These are phyloP conservation scores for Paramicrosporidium saccamoebae DNA, from an alignment of 371 early-diverging fungal species.

Conservation along the genomic window DNA sequence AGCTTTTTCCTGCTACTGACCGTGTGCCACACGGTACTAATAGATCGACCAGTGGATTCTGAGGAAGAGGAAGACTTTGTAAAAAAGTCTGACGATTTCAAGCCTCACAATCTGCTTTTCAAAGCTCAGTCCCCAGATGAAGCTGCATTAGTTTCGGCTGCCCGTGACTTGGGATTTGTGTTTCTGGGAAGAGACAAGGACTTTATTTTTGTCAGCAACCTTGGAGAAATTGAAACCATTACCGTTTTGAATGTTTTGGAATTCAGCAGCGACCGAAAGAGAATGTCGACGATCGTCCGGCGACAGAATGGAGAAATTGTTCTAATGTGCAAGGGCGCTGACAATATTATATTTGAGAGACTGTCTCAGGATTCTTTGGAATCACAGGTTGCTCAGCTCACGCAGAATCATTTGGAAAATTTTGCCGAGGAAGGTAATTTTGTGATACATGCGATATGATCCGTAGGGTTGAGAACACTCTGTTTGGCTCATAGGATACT, in stretches of 20 bases:
- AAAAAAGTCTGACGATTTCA: constrained; percentile 5
- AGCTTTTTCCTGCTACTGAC: constrained; percentile 35
- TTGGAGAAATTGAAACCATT: constrained; percentile 21
- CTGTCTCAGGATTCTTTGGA: constrained; percentile 25
- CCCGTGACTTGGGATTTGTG: constrained; percentile 54
- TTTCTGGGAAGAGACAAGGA: constrained; percentile 29
- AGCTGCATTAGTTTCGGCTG: constrained; percentile 60
- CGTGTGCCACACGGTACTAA: constrained; percentile 40
- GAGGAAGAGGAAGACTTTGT: constrained; percentile 9
- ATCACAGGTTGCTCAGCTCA: constrained; percentile 14
- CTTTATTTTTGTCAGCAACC: constrained; percentile 17
- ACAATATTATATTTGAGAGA: constrained; percentile 51
- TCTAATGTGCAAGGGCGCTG: constrained; percentile 83
- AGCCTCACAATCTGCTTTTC: constrained; percentile 19
- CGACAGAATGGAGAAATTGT: constrained; percentile 26
- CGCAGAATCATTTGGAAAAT: constrained; percentile 29
- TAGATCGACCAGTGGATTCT: constrained; percentile 14
- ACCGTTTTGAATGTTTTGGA: constrained; percentile 32
- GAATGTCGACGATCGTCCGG: constrained; percentile 42
- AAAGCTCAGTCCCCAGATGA: constrained; percentile 80
- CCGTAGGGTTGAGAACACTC: constrained; percentile 33
- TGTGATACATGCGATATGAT: too few relatives aligned
- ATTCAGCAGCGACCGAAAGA: constrained; percentile 44
- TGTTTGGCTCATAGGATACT: constrained; percentile 38
- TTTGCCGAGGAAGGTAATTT: constrained; percentile 48